Evolutionary conservation across 257 asterid genomes (phyloP).

Genomic region (Solanum gracilifrons): DNA sequence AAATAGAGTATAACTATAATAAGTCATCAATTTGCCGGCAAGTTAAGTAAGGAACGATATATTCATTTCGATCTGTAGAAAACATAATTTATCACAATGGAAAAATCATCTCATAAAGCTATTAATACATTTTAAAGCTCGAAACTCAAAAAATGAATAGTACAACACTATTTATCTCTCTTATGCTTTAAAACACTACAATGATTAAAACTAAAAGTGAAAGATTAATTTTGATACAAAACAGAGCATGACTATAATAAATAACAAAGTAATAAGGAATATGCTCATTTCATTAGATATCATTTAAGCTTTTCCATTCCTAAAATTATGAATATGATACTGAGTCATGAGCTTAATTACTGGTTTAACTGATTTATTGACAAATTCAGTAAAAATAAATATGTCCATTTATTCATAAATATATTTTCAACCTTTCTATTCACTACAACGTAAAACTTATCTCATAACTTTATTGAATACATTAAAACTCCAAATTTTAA

Average conservation of each 20-base stretch:
- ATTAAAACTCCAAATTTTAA: not conserved
- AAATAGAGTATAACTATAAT: not conserved
- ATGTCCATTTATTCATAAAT: not conserved
- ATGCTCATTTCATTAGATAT: not conserved
- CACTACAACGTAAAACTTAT: not conserved
- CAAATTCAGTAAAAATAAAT: not conserved
- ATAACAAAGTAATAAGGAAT: not conserved
- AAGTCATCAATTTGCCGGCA: not conserved
- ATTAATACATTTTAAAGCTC: not conserved
- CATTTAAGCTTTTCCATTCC: not conserved
- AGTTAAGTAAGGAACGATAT: not conserved
- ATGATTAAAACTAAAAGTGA: not conserved
- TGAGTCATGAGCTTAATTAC: not conserved
- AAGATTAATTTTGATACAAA: fast-evolving
- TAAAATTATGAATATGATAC: fast-evolving
- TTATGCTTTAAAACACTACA: not conserved
- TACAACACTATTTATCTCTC: not conserved
- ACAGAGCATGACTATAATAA: not conserved
- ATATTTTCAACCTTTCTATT: not conserved
- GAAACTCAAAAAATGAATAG: not conserved
- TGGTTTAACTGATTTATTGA: not conserved
- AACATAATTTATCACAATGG: fast-evolving
- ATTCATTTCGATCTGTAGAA: not conserved
- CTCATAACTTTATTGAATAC: not conserved
- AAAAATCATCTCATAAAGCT: not conserved